A percentile compares a stretch with the other conserved stretches of the same genome.
Evolutionary conservation across 352 stramenopile species (phyloP).

Genomic region (Phytophthora sojae): DNA sequence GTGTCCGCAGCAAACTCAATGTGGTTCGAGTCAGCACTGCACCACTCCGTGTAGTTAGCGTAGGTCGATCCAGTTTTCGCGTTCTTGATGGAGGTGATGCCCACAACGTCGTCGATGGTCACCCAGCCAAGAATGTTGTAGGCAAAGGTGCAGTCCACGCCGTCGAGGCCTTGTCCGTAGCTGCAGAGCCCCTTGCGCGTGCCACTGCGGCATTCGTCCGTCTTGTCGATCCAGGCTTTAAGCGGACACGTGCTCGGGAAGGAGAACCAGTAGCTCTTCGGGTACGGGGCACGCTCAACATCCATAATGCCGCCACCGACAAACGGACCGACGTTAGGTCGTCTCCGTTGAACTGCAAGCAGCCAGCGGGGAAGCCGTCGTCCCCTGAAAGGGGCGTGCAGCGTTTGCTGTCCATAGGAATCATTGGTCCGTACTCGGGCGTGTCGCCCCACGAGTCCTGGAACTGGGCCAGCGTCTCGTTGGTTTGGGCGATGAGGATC

Average conservation of each 20-base stretch:
- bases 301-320: conserved; percentile 61
- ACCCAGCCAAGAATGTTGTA: conserved; percentile 86
- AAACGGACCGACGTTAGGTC: conserved; percentile 74
- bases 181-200: conserved; percentile 71
- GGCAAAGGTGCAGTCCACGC: conserved; percentile 76
- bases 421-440: conserved; percentile 74
- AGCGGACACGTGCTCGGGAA: conserved; percentile 69
- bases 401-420: conserved; percentile 68
- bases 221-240: conserved; percentile 66
- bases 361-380: conserved; percentile 53
- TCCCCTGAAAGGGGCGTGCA: conserved; percentile 59
- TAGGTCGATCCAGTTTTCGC: conserved; percentile 50
- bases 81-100: conserved; percentile 71
- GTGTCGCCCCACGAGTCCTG: conserved; percentile 58
- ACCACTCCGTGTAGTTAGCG: conserved; percentile 78
- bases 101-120: conserved; percentile 80
- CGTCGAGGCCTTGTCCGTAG: conserved; percentile 60
- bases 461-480: conserved; percentile 67
- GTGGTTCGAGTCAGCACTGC: conserved; percentile 57
- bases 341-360: conserved; percentile 76
- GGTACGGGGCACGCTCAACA: conserved; percentile 58
- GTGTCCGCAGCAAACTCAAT: conserved; percentile 60
- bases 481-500: conserved; percentile 68
- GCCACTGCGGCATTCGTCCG: conserved; percentile 51
- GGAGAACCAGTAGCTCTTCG: conserved; percentile 73